Conservation (phyloP, 1,139 yeast species). For the Cylindricascospora bacillispora region DNA sequence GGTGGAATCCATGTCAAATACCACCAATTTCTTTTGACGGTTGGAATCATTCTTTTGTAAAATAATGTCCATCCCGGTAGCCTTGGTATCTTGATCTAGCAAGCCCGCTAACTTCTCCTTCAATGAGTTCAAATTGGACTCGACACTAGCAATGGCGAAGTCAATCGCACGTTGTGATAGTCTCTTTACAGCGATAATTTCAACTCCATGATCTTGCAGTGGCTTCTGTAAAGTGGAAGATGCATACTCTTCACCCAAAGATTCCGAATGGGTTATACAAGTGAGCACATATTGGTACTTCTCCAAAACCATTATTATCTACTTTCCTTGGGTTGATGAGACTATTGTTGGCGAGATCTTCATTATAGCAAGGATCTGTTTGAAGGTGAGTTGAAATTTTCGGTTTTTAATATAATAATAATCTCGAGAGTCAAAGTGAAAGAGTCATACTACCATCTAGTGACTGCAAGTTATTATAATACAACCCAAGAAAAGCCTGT, state of each 20-base stretch:
- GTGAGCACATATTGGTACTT: conserved; percentile 3
- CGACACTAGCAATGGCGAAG: conserved; percentile 5
- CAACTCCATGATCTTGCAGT: conserved; percentile 1
- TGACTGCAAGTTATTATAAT: too few relatives aligned
- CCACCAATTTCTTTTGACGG: too few relatives aligned
- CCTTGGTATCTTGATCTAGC: conserved; percentile 7
- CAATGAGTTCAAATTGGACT: conserved; percentile 2
- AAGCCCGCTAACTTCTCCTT: conserved; percentile 2
- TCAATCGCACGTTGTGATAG: conserved; percentile 12
- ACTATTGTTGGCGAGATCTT: too few relatives aligned
- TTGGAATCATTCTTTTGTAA: too few relatives aligned
- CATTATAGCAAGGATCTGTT: too few relatives aligned
- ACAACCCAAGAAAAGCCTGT: too few relatives aligned
- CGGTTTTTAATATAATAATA: too few relatives aligned
- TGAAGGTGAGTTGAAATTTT: too few relatives aligned
- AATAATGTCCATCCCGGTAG: conserved; percentile 39
- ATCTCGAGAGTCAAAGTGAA: too few relatives aligned
- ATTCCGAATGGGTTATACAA: conserved; percentile 2
- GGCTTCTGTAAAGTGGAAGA: background rate
- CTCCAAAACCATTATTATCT: background rate
- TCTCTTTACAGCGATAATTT: too few relatives aligned
- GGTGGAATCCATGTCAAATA: conserved; percentile 98
- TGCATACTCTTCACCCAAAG: conserved; percentile 1
- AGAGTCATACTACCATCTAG: too few relatives aligned
- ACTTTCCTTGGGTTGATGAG: too few relatives aligned